Base-by-base conservation (phyloP, 805 yeast genomes). In the Starmerella stellata region DNA sequence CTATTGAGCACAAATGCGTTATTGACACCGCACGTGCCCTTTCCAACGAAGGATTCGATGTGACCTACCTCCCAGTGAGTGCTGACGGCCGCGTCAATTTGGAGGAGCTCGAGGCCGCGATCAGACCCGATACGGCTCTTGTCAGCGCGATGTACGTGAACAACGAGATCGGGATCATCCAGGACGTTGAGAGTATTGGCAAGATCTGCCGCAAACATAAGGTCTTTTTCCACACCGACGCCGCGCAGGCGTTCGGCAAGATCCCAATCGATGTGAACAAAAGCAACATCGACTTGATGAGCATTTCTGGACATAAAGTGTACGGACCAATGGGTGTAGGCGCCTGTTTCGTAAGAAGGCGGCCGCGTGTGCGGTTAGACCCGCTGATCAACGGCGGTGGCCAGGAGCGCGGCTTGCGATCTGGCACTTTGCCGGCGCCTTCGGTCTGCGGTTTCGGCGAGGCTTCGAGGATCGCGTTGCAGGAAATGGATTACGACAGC, bases 301-400 rank as follows among this genome's bases (percentile, higher is more conserved):
- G 95, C 18, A 78, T 90, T 44, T 81, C 95, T 1, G 85, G 94
- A 2, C 98, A 90, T 63, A 90, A 90, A 64, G 76, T 90, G 45
- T 90, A 90, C 61, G 98, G 98, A 4, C 98, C 98, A 49, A 90
- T 77, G 72, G 98, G 98, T 45, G 72, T 83, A 43, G 98, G 98
- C 53, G 98, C 98, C 8, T 67, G 85, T 50, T 90, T 70, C 55
- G 87, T 90, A 30, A 75, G 98, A 63, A 79, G 98, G 69, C 77
- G 98, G 61, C 98, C 98, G 45, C 76, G 98, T 62, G 98, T 90
- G 36, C 78, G 98, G 69, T 58, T 90, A 44, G 95, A 85, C 47
- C 95, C 98, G 18, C 66, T 90, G 39, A 79, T 90, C 49, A 78
- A 83, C 43, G 98, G 98, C 48, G 98, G 98, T 62, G 98, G 98